phyloP scores from a whole-genome alignment of 1,139 yeast species.

The Meyerozyma sp. region DNA sequence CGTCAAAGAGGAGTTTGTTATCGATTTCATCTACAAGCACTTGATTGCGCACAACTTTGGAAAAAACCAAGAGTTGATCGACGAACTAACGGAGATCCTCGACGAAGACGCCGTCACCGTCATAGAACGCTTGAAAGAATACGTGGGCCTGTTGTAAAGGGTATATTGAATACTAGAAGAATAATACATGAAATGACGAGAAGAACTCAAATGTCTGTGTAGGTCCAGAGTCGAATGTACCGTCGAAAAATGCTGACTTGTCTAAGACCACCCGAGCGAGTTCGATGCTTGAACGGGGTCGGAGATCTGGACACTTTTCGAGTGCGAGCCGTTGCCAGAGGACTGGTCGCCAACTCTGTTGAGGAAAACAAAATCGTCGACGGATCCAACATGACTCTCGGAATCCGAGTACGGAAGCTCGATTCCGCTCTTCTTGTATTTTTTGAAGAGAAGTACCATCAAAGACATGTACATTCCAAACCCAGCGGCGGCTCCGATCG shows the following conservation, averaged over 20 bases:
- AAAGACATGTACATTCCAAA: constrained; percentile 51
- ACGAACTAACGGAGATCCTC: constrained; percentile 46
- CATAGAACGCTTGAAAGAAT: neutral
- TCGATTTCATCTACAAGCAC: constrained; percentile 36
- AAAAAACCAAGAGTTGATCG: constrained; percentile 25
- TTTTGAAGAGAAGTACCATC: constrained; percentile 40
- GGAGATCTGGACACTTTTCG: constrained; percentile 30
- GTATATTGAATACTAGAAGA: constrained; percentile 1
- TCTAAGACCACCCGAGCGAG: constrained; percentile 39
- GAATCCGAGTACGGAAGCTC: constrained; percentile 41
- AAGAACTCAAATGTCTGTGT: neutral
- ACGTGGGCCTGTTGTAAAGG: neutral
- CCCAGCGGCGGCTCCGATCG: constrained; percentile 68
- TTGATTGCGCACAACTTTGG: constrained; percentile 25
- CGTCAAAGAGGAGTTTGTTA: constrained; percentile 44
- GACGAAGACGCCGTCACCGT: constrained; percentile 45
- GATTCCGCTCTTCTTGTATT: constrained; percentile 27
- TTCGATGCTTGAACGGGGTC: constrained; percentile 43
- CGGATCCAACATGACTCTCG: constrained; percentile 31
- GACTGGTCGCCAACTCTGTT: constrained; percentile 19
- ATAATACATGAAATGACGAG: constrained; percentile 1
- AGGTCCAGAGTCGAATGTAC: no score
- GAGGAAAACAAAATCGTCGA: constrained; percentile 28
- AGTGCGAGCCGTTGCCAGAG: constrained; percentile 7
- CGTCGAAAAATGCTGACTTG: neutral